These are phyloP conservation scores for Spathaspora sp. DNA, from an alignment of 805 yeast genomes.

Conservation along the genomic window DNA sequence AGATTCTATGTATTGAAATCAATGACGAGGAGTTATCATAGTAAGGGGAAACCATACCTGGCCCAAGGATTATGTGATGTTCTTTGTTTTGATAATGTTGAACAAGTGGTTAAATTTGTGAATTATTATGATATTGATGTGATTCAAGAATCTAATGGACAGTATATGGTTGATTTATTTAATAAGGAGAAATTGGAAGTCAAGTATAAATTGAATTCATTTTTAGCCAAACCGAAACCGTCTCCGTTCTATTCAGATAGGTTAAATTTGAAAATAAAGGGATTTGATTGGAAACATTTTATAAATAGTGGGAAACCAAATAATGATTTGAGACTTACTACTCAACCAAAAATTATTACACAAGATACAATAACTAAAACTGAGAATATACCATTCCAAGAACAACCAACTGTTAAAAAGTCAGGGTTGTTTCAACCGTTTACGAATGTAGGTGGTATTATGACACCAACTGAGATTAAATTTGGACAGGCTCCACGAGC, in stretches of 20 bases:
- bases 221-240: conserved; percentile 35
- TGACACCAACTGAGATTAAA: not conserved
- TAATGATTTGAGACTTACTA: not conserved
- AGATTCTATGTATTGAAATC: conserved; percentile 70
- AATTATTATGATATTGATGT: conserved; percentile 57
- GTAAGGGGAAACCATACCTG: conserved; percentile 65
- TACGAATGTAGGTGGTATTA: not conserved
- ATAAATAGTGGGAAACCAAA: conserved; percentile 34
- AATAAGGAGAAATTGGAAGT: conserved; percentile 39
- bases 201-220: conserved; percentile 35
- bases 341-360: conserved; percentile 1
- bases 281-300: conserved; percentile 19
- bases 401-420: not conserved
- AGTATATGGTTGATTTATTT: conserved; percentile 33
- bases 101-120: conserved; percentile 54
- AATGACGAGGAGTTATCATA: conserved; percentile 63
- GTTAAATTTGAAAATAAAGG: conserved; percentile 23
- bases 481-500: conserved; percentile 1
- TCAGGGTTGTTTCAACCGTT: not conserved
- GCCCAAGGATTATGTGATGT: conserved; percentile 42
- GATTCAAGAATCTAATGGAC: conserved; percentile 23
- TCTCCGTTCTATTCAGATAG: conserved; percentile 31
- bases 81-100: conserved; percentile 65
- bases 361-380: not conserved
- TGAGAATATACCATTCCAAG: not conserved